phyloP scores from a whole-genome alignment of 2,329 filamentous ascomycete species.

The Colletotrichum sp. region DNA sequence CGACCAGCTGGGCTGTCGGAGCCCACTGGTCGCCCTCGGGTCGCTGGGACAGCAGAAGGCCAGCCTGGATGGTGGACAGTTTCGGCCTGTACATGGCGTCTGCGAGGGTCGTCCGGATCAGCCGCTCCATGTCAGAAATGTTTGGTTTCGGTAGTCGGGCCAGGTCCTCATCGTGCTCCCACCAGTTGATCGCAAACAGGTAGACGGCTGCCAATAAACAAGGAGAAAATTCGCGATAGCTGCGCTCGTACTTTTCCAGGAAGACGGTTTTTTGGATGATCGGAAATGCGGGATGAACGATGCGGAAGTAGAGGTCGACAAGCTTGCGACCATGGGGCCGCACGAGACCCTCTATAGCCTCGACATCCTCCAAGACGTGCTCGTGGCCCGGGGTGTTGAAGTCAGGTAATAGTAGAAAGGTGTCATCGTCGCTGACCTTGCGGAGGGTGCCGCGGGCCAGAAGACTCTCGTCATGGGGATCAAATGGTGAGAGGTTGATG shows the following conservation, averaged over 20 bases:
- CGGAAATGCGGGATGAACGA: slow-evolving; percentile 82
- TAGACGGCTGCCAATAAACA: slow-evolving; percentile 82
- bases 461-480: slow-evolving; percentile 81
- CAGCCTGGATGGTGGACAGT: slow-evolving; percentile 80
- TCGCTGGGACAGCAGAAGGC: slow-evolving; percentile 75
- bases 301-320: slow-evolving; percentile 81
- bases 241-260: slow-evolving; percentile 76
- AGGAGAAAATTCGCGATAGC: slow-evolving; percentile 76
- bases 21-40: slow-evolving; percentile 83
- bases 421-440: slow-evolving; percentile 79
- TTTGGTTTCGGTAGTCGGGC: slow-evolving; percentile 71
- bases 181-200: slow-evolving; percentile 87
- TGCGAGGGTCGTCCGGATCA: slow-evolving; percentile 75
- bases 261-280: slow-evolving; percentile 85
- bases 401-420: slow-evolving; percentile 82
- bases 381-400: slow-evolving; percentile 74
- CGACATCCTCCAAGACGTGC: slow-evolving; percentile 70
- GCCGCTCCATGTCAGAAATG: slow-evolving; percentile 72
- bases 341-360: slow-evolving; percentile 78
- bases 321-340: slow-evolving; percentile 78
- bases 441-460: slow-evolving; percentile 72
- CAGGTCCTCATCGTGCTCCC: slow-evolving; percentile 75
- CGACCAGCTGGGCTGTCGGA: slow-evolving; percentile 85
- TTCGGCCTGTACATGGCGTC: slow-evolving; percentile 84
- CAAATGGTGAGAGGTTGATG: slow-evolving; percentile 80